Evolutionary conservation across 306 rosid genomes (phyloP).

Genomic region (Corylus heterophylla): DNA sequence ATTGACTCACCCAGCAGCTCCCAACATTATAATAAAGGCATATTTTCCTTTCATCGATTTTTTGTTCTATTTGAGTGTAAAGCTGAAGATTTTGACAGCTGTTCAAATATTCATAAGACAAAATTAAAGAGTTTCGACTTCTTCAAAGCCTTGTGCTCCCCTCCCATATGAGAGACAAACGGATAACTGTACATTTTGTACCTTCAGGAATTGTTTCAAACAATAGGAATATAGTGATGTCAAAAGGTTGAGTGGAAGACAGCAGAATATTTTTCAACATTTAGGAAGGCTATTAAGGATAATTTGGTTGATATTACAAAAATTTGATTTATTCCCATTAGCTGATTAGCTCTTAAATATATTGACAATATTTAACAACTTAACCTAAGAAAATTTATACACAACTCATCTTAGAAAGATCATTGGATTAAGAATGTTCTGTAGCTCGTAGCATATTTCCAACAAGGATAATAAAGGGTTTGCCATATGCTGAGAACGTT

Average conservation of each 20-base stretch:
- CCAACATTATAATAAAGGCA: neutral
- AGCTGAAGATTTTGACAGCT: neutral
- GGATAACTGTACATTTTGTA: neutral
- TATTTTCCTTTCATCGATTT: neutral
- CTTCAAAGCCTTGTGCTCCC: neutral
- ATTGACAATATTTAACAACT: neutral
- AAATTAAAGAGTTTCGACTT: neutral
- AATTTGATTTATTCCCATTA: neutral
- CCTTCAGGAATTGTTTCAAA: neutral
- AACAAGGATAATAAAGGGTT: no score
- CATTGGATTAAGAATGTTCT: no score
- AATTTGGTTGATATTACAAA: neutral
- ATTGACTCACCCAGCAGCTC: neutral
- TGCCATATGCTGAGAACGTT: no score
- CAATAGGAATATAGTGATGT: neutral
- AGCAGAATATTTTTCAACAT: neutral
- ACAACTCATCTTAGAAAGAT: no score
- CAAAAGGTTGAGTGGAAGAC: neutral
- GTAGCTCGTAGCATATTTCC: no score
- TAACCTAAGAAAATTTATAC: neutral
- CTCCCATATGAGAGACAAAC: neutral
- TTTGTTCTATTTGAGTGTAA: neutral
- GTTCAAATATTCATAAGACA: neutral
- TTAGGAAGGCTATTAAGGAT: neutral
- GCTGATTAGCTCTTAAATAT: neutral